These are phyloP conservation scores for Eucalyptus marginata DNA, from an alignment of 345 rosid species.

Conservation along the genomic window DNA sequence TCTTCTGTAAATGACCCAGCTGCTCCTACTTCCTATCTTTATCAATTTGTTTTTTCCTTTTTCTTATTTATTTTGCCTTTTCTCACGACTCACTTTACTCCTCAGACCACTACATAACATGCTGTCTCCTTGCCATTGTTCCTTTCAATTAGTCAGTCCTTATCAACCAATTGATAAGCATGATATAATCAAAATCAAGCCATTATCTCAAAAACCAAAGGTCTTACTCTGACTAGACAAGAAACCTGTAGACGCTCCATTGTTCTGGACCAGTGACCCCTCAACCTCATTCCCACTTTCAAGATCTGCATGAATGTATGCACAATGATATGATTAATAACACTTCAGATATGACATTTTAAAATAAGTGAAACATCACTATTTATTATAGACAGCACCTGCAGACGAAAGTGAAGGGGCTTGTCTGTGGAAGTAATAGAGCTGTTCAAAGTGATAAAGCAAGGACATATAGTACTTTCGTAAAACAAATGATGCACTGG, in stretches of 20 bases:
- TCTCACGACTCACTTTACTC: not conserved
- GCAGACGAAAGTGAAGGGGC: slow-evolving; percentile 17
- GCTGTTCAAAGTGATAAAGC: slow-evolving; percentile 64
- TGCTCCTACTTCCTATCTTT: not conserved
- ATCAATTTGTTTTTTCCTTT: not conserved
- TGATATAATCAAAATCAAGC: not conserved
- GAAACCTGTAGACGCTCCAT: slow-evolving; percentile 3
- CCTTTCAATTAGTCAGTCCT: not conserved
- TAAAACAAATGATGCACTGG: slow-evolving; percentile 78
- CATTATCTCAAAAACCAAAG: not conserved
- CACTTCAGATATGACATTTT: not conserved
- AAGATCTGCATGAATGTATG: slow-evolving; percentile 3
- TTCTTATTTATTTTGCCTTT: not conserved
- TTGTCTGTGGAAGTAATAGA: slow-evolving; percentile 44
- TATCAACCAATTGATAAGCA: not conserved
- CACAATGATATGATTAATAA: not conserved
- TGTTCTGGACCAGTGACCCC: slow-evolving; percentile 14
- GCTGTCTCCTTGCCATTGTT: not conserved
- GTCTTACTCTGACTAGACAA: slow-evolving; percentile 5
- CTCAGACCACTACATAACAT: not conserved
- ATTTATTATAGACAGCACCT: slow-evolving; percentile 7
- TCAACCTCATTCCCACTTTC: slow-evolving; percentile 6
- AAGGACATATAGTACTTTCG: slow-evolving; percentile 67
- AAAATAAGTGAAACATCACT: not conserved
- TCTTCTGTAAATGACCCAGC: not conserved